Evolutionary conservation across 495 filamentous ascomycete genomes (phyloP), one percentile per base, ranked within the genome.

Genomic region (Immersiella caudata): DNA sequence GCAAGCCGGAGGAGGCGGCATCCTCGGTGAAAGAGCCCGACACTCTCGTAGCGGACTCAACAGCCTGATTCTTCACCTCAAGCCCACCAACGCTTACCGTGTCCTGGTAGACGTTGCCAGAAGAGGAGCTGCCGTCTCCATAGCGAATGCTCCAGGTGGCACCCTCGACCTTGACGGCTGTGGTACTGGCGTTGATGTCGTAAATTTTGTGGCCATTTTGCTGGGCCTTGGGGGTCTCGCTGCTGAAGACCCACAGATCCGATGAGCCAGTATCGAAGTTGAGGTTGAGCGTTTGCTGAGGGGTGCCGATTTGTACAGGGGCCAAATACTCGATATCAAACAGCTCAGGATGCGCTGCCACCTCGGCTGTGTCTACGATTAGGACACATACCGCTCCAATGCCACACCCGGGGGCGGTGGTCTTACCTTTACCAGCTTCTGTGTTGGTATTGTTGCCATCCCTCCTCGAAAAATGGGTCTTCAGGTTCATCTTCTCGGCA

Each of bases 261-360:
- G 87, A 83, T 29, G 88, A 90, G n/a, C 89, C 91, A 24, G 90
- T 91, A 76, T 93, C 90, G 63, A 92, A 91, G 71, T 92, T 86
- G 54, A 93, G 76, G 29, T 77, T 88, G 70, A 93, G 68, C 6
- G 76, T 87, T 80, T 93, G 89, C 8, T 83, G 79, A 27, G 90
- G 90, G 5, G 88, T 90, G 12, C 90, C 90, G 72, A 93, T 89
- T n/a, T 79, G 70, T 24, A 93, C 87, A 14, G 83, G 80, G 36
- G 81, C 86, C 25, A 93, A 79, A 68, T 91, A 92, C 74, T 85
- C 74, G 20, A 85, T 81, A 71, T 93, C 90, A 68, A 90, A 89
- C 77, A 86, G 65, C 29, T 77, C 69, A 1, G 78, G 78, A 6
- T 54, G 70, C 5, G 78, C 73, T 12, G 70, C 68, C 11, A 78